These are phyloP conservation scores for Thelonectria rubi DNA, from an alignment of 2,329 filamentous ascomycete genomes.

Conservation along the genomic window DNA sequence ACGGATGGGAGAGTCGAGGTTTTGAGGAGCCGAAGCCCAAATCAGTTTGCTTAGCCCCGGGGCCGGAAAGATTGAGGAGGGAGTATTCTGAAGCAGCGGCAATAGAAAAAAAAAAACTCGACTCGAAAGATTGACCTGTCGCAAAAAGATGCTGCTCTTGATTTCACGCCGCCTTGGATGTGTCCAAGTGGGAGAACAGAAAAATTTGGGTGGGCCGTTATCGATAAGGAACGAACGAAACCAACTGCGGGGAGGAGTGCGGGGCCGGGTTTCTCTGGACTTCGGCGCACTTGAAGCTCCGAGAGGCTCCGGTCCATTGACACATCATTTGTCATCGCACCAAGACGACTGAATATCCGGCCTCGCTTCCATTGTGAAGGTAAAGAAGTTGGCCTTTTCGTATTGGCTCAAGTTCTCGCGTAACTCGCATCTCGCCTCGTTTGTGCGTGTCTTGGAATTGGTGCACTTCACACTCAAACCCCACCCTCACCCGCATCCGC, in stretches of 20 bases:
- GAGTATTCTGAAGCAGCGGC: not conserved
- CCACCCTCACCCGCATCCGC: not conserved
- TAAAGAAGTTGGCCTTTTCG: not conserved
- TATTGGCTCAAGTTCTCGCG: not conserved
- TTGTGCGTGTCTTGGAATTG: not conserved
- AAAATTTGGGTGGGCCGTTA: constrained; percentile 45
- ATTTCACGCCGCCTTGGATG: constrained; percentile 26
- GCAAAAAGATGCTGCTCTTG: constrained; percentile 17
- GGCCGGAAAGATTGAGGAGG: too few species aligned
- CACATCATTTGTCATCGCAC: constrained; percentile 40
- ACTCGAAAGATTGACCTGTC: constrained; percentile 4
- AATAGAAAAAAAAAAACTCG: not conserved
- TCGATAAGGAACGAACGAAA: constrained; percentile 42
- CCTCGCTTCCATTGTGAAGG: not conserved
- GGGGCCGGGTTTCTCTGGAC: constrained; percentile 21
- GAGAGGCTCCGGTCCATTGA: constrained; percentile 18
- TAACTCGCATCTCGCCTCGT: not conserved
- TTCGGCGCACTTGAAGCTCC: constrained; percentile 17
- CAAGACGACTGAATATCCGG: not conserved
- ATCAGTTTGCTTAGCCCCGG: not conserved
- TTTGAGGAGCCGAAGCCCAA: constrained; percentile 3
- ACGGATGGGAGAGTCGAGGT: not conserved
- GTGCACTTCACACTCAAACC: not conserved
- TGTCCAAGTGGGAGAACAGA: constrained; percentile 40
- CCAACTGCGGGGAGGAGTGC: constrained; percentile 39